Evolutionary conservation across 805 yeast species (phyloP), one percentile per base, ranked within the genome.

Genomic region (Brettanomyces naardenensis): DNA sequence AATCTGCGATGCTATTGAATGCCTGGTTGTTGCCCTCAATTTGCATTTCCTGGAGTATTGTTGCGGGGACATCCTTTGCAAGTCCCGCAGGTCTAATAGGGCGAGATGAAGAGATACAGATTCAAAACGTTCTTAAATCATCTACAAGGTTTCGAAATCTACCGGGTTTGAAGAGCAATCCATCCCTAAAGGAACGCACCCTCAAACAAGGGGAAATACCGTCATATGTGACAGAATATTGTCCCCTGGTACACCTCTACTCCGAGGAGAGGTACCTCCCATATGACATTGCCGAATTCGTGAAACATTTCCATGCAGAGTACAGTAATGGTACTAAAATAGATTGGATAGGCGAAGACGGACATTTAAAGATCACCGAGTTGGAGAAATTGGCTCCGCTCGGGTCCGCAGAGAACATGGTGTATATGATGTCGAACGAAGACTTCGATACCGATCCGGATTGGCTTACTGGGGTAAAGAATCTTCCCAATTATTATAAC

Each of bases 201-300:
- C 39, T 76, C 11, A 42, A 48, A 14, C 58, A 62, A 31, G 84
- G 85, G 1, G 75, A 73, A 36, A 68, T 83, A 3, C 94, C 92
- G 0, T 54, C 55, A 6, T 83, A 75, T 56, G 80, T 78, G 1
- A 45, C 75, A 2, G 79, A 80, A 31, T 68, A 70, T 52, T 75
- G 83, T 4, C 97, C 98, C 0, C 61, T 79, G 37, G 89, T 90
- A 3, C 85, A 86, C 53, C 65, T 90, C 9, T 89, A 90, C 62
- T 78, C 94, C 1, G 98, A 90, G 53, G 98, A 90, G 51, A 60
- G 66, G 38, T 90, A 89, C 53, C 64, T 82, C 47, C 95, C 98
- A 0, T 86, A 86, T 49, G 94, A 87, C 51, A 69, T 88, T 28
- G 70, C 66, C 21, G 73, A 81, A 17, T 90, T 61, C 54, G 88